These are phyloP conservation scores for Lipomyces oligophaga DNA, from an alignment of 805 yeast species.

Conservation along the genomic window DNA sequence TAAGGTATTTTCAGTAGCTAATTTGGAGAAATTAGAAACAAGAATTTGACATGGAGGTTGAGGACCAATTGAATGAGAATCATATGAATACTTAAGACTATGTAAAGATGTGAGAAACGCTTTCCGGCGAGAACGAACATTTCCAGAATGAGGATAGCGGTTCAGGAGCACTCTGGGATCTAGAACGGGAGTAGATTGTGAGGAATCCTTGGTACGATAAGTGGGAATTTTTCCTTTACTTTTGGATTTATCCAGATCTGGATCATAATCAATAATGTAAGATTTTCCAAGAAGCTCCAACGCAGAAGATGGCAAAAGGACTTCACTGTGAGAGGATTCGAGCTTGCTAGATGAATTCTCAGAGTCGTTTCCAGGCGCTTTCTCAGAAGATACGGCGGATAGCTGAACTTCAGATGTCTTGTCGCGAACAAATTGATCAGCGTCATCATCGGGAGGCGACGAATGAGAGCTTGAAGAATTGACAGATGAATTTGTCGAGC, in stretches of 20 bases:
- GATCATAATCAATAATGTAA: slow-evolving; percentile 51
- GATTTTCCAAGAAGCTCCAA: slow-evolving; percentile 33
- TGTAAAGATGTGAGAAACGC: slow-evolving; percentile 27
- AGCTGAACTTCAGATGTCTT: too few species aligned
- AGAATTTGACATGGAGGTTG: slow-evolving; percentile 69
- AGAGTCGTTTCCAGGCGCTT: too few species aligned
- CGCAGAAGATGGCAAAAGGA: slow-evolving; percentile 6
- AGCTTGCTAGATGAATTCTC: too few species aligned
- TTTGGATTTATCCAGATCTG: slow-evolving; percentile 46
- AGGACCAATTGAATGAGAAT: slow-evolving; percentile 69
- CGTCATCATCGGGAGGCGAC: slow-evolving; percentile 9
- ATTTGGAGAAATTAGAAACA: slow-evolving; percentile 60
- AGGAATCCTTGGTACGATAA: slow-evolving; percentile 37
- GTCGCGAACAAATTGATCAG: background rate
- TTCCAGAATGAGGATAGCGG: slow-evolving; percentile 26
- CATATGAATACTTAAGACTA: slow-evolving; percentile 47
- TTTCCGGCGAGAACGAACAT: slow-evolving; percentile 28
- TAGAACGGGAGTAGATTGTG: slow-evolving; percentile 10
- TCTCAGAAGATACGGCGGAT: too few species aligned
- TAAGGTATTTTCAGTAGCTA: slow-evolving; percentile 46
- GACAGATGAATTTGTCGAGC: slow-evolving; percentile 3
- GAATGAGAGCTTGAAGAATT: background rate
- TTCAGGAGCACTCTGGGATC: slow-evolving; percentile 21
- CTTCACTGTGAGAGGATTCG: too few species aligned
- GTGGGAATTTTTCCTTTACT: slow-evolving; percentile 40